Percentiles rank a stretch among this genome's conserved stretches.
phyloP scores from a whole-genome alignment of 345 rosid genomes.

The Limnanthes douglasii region DNA sequence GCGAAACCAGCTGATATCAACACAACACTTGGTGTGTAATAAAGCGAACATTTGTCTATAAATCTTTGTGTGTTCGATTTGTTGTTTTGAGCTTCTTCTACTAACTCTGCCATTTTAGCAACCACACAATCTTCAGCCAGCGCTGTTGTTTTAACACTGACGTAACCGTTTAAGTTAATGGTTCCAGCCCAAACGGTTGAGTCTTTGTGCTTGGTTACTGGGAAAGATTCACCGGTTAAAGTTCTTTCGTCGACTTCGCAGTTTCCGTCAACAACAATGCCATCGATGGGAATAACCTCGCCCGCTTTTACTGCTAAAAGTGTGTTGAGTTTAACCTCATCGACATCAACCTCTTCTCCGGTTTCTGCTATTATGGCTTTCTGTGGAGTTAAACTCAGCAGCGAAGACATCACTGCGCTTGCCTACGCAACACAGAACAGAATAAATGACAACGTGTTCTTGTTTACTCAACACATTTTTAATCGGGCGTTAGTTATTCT shows the following conservation, averaged over 20 bases:
- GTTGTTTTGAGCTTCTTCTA: slow-evolving; percentile 90
- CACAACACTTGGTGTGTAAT: slow-evolving; percentile 79
- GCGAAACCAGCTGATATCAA: slow-evolving; percentile 38
- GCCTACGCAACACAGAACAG: slow-evolving; percentile 26
- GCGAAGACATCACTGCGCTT: slow-evolving; percentile 55
- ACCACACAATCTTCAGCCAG: slow-evolving; percentile 79
- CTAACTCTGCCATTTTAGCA: slow-evolving; percentile 82
- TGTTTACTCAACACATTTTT: not conserved
- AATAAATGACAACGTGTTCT: too few relatives aligned
- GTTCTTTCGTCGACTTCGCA: slow-evolving; percentile 92
- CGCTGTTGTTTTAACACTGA: slow-evolving; percentile 58
- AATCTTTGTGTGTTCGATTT: slow-evolving; percentile 63
- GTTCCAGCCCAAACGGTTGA: slow-evolving; percentile 89
- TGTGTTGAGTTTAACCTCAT: slow-evolving; percentile 53
- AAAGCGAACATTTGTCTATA: slow-evolving; percentile 56
- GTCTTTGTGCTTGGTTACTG: slow-evolving; percentile 59
- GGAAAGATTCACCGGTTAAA: slow-evolving; percentile 80
- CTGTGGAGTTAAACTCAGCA: slow-evolving; percentile 75
- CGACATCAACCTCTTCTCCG: slow-evolving; percentile 73
- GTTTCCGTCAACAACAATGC: slow-evolving; percentile 63
- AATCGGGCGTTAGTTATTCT: not conserved
- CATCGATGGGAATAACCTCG: slow-evolving; percentile 79
- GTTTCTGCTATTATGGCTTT: slow-evolving; percentile 70
- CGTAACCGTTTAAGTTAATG: slow-evolving; percentile 68
- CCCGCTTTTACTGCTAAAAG: slow-evolving; percentile 70